These are phyloP conservation scores for Kondoa malvinella DNA, from an alignment of 768 basidiomycete species.

Conservation along the genomic window DNA sequence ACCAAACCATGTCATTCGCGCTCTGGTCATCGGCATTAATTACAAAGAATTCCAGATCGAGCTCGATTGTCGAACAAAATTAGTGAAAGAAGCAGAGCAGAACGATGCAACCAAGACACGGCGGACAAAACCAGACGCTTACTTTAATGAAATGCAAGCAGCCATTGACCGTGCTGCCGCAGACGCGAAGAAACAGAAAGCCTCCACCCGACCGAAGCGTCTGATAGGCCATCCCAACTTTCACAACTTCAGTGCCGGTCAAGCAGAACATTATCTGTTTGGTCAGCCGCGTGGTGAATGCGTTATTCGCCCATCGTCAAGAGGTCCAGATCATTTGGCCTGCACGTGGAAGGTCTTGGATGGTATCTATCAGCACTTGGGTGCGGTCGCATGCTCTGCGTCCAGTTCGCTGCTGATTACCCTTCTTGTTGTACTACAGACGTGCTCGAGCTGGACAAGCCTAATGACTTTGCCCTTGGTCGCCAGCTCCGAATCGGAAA, in stretches of 20 bases:
- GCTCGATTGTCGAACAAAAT: slow-evolving; percentile 45
- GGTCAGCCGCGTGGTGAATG: slow-evolving; percentile 88
- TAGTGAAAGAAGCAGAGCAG: slow-evolving; percentile 32
- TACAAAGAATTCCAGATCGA: slow-evolving; percentile 52
- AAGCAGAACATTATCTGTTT: slow-evolving; percentile 77
- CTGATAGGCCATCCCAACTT: slow-evolving; percentile 97
- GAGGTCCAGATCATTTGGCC: slow-evolving; percentile 78
- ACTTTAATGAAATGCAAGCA: slow-evolving; percentile 27
- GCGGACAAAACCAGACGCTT: too few relatives aligned
- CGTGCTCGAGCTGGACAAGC: slow-evolving; percentile 36
- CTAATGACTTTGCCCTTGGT: slow-evolving; percentile 33
- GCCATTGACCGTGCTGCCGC: slow-evolving; percentile 16
- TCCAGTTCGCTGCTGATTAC: neutral
- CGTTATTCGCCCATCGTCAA: slow-evolving; percentile 87
- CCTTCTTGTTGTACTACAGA: slow-evolving; percentile 22
- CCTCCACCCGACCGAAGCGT: slow-evolving; percentile 58
- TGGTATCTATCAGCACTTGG: slow-evolving; percentile 87
- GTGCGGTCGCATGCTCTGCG: slow-evolving; percentile 36
- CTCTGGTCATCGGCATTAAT: slow-evolving; percentile 54
- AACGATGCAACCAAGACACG: slow-evolving; percentile 1
- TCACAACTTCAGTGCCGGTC: slow-evolving; percentile 75
- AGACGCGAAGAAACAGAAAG: slow-evolving; percentile 46
- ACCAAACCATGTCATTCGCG: slow-evolving; percentile 64
- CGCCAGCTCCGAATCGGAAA: slow-evolving; percentile 31
- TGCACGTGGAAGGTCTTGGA: slow-evolving; percentile 99